These are phyloP conservation scores for Aspergillus costaricaensis DNA, from an alignment of 2,329 filamentous ascomycete species.

Conservation along the genomic window DNA sequence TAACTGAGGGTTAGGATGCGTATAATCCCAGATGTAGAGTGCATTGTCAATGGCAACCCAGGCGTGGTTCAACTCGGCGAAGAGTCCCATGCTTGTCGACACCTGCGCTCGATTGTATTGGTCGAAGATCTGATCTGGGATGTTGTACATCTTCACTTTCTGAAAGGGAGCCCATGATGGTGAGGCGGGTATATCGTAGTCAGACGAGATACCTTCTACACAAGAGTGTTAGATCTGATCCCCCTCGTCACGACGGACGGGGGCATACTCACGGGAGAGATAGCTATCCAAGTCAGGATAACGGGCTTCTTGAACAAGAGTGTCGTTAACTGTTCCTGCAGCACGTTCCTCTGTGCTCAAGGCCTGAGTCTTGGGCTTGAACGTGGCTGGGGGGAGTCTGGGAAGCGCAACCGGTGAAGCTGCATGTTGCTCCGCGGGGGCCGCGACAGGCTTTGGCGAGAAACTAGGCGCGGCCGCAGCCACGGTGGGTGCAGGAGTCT, in stretches of 20 bases:
- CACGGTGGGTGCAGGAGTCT: conserved; percentile 42
- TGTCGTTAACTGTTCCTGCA: conserved; percentile 78
- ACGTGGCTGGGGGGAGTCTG: conserved; percentile 39
- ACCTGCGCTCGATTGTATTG: conserved; percentile 88
- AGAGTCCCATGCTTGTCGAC: conserved; percentile 90
- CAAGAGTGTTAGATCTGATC: conserved; percentile 23
- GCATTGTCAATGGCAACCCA: conserved; percentile 97
- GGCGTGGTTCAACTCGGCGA: conserved; percentile 90
- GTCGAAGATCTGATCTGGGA: conserved; percentile 88
- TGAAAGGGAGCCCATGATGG: conserved; percentile 86
- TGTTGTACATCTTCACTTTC: conserved; percentile 79
- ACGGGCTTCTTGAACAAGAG: conserved; percentile 71
- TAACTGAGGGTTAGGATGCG: conserved; percentile 83
- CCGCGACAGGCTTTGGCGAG: conserved; percentile 30
- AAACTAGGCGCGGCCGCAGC: conserved; percentile 41
- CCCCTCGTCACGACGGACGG: conserved; percentile 17
- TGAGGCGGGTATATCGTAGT: conserved; percentile 75
- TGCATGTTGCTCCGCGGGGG: conserved; percentile 25
- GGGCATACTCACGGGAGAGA: conserved; percentile 71
- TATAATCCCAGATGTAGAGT: conserved; percentile 97
- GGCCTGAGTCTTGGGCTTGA: conserved; percentile 51
- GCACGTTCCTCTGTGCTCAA: conserved; percentile 75
- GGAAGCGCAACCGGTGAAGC: conserved; percentile 36
- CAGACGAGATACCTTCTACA: conserved; percentile 82
- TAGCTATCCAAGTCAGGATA: conserved; percentile 91